Base-by-base conservation (phyloP, 139 green algal genomes). In the Spirogloea muscicola region DNA sequence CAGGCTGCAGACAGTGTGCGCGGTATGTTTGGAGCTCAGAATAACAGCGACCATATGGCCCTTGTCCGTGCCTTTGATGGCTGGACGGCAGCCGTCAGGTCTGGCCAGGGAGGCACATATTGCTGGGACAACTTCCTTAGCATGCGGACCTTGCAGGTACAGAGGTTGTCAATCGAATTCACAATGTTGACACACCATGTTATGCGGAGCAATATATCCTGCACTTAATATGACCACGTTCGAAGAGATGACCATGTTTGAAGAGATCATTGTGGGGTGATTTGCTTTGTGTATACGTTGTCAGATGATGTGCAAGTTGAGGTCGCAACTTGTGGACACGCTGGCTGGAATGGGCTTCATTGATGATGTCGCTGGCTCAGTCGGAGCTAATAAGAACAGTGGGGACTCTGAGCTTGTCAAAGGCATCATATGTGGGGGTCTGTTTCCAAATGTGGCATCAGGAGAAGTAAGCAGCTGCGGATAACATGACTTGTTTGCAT, bases 1-100 rank as follows among this genome's bases (percentile, higher is more conserved):
- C n/a, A n/a, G n/a, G n/a, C n/a, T n/a, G n/a, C n/a, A n/a, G n/a
- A n/a, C n/a, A n/a, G n/a, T n/a, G n/a, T n/a, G n/a, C n/a, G n/a
- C n/a, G n/a, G n/a, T n/a, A n/a, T n/a, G n/a, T n/a, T n/a, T n/a
- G n/a, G n/a, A n/a, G n/a, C n/a, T n/a, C n/a, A n/a, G n/a, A n/a
- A n/a, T n/a, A n/a, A n/a, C n/a, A 81, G 58, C 0, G 79, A 86
- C 58, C 80, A 86, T 39, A 38, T 86, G 6, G 79, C 70, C 1
- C 37, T 75, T 25, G 70, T 83, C 41, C 27, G 43, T 4, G 79
- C 60, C 1, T 85, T 80, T 27, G 61, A 85, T 10, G 78, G 57
- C 2, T 85, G 79, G 79, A 7, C 25, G 65, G 38, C 39, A 46
- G 65, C 65, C 7, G n/a, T 31, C 7, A n/a, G n/a, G n/a, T n/a